These are phyloP conservation scores for Scutellospora calospora DNA, from an alignment of 371 early-diverging fungal genomes.

Conservation along the genomic window DNA sequence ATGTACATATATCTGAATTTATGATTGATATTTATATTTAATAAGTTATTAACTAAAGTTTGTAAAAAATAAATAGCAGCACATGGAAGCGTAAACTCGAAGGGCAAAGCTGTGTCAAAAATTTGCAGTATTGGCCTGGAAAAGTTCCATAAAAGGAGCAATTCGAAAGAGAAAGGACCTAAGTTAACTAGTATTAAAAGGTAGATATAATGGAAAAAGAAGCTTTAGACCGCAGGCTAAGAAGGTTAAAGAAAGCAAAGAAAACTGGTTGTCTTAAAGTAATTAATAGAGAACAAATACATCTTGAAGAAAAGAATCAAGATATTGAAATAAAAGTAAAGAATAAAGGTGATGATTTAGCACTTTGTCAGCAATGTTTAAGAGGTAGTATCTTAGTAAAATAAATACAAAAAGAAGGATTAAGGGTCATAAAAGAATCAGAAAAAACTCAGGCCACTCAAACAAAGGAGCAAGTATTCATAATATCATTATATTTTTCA, in stretches of 20 bases:
- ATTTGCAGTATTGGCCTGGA: conserved; percentile 44
- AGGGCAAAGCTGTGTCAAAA: conserved; percentile 36
- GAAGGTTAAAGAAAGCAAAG: conserved; percentile 35
- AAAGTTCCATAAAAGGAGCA: conserved; percentile 35
- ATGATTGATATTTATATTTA: too few species aligned
- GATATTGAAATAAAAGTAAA: conserved; percentile 39
- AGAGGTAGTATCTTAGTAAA: conserved; percentile 49
- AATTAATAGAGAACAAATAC: conserved; percentile 42
- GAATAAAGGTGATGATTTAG: conserved; percentile 49
- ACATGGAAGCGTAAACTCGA: conserved; percentile 16
- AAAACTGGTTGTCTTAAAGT: conserved; percentile 44
- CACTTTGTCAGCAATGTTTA: conserved; percentile 30
- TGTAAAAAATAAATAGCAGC: conserved; percentile 23
- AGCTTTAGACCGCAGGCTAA: conserved; percentile 32
- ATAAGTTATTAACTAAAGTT: too few species aligned
- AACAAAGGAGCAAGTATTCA: conserved; percentile 57
- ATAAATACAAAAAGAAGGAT: conserved; percentile 50
- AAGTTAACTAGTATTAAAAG: background rate
- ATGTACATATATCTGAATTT: too few species aligned
- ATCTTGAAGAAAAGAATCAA: conserved; percentile 48
- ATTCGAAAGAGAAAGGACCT: conserved; percentile 16
- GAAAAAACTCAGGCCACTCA: conserved; percentile 51
- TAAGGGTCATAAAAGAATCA: conserved; percentile 48
- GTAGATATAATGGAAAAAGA: conserved; percentile 27
- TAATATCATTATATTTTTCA: background rate